Evolutionary conservation across 2,329 filamentous ascomycete species (phyloP).

Genomic region (Talaromyces piceae): DNA sequence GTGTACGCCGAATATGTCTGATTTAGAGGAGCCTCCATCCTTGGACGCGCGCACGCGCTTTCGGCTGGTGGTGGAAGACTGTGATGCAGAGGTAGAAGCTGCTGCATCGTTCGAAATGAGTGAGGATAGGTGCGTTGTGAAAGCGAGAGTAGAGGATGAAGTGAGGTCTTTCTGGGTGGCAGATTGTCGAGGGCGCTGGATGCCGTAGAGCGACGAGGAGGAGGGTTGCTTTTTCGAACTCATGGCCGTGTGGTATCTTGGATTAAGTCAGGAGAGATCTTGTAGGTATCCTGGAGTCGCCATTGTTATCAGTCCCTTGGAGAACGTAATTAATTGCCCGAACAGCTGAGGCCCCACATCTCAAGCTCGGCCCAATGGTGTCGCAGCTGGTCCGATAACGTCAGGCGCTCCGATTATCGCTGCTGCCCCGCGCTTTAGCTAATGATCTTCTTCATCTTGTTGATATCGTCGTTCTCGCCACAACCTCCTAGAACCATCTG

Average conservation of each 20-base stretch:
- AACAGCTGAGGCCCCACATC: not conserved
- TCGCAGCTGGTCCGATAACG: not conserved
- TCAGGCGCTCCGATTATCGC: slow-evolving; percentile 1
- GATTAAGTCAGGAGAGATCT: too few relatives aligned
- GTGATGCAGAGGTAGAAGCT: slow-evolving; percentile 26
- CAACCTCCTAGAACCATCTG: too few relatives aligned
- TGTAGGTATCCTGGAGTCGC: too few relatives aligned
- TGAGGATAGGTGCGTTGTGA: slow-evolving; percentile 78
- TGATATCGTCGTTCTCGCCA: too few relatives aligned
- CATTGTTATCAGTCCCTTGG: too few relatives aligned
- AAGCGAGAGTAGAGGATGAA: slow-evolving; percentile 67
- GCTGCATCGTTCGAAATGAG: slow-evolving; percentile 57
- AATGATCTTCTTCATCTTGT: too few relatives aligned
- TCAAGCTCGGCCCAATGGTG: slow-evolving; percentile 6
- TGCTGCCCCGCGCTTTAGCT: too few relatives aligned
- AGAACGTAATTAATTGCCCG: too few relatives aligned
- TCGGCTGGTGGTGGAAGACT: slow-evolving; percentile 7
- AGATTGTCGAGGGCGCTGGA: slow-evolving; percentile 58
- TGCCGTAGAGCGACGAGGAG: slow-evolving; percentile 65
- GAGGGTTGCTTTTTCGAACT: slow-evolving; percentile 44
- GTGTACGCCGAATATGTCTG: slow-evolving; percentile 61
- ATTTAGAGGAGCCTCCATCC: slow-evolving; percentile 52
- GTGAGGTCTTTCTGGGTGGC: slow-evolving; percentile 55
- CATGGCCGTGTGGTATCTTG: slow-evolving; percentile 31
- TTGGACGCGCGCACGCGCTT: slow-evolving; percentile 38